Evolutionary conservation across 805 yeast species (phyloP).

Genomic region (Monosporozyma siamensis): DNA sequence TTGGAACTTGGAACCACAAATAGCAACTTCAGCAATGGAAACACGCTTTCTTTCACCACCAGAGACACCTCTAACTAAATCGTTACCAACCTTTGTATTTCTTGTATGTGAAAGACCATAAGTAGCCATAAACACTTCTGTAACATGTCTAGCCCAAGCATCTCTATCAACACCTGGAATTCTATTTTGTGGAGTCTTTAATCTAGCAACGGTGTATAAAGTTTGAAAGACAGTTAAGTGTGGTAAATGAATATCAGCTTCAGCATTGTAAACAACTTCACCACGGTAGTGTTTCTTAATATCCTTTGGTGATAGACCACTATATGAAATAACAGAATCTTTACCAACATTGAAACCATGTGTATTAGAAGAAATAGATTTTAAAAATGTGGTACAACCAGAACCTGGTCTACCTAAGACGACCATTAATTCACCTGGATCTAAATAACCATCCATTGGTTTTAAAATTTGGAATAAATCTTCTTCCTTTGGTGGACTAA

Average conservation of each 20-base stretch:
- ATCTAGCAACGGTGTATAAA: constrained; percentile 47
- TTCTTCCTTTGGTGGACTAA: constrained; percentile 15
- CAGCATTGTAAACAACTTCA: constrained; percentile 64
- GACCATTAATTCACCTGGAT: constrained; percentile 58
- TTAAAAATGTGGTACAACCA: constrained; percentile 61
- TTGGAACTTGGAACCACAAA: constrained; percentile 53
- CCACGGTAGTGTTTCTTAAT: constrained; percentile 49
- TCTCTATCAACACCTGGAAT: constrained; percentile 46
- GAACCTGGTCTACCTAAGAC: constrained; percentile 72
- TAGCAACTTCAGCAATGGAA: constrained; percentile 69
- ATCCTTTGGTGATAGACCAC: constrained; percentile 44
- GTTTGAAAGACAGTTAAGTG: constrained; percentile 61
- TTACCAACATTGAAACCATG: constrained; percentile 47
- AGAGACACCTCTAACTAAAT: constrained; percentile 61
- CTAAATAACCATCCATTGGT: constrained; percentile 54
- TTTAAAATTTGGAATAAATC: constrained; percentile 44
- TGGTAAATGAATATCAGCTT: constrained; percentile 60
- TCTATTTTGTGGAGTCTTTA: constrained; percentile 56
- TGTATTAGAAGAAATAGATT: constrained; percentile 49
- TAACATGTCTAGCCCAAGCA: constrained; percentile 43
- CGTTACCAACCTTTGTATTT: constrained; percentile 55
- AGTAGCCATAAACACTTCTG: constrained; percentile 46
- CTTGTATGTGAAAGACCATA: constrained; percentile 55
- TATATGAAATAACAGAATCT: constrained; percentile 41
- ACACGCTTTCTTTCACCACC: constrained; percentile 87